Evolutionary conservation across 108 stramenopile genomes (phyloP), one percentile per base, ranked within the genome.

Genomic region (Craspedostauros australis): DNA sequence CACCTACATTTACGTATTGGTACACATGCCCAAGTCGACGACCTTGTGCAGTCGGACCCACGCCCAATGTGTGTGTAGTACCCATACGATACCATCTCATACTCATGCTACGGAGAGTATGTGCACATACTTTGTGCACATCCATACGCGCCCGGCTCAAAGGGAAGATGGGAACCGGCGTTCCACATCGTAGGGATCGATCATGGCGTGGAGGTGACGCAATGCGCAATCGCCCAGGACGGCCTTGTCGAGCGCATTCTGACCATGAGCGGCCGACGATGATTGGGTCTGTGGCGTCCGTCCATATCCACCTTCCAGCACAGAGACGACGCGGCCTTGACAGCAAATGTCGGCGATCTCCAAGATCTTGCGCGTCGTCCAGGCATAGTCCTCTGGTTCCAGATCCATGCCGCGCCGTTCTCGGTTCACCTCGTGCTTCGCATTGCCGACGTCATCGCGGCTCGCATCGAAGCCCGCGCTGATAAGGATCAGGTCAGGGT

Each of bases 391-490:
- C 46, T 92, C 84, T 7, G 91, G 86, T 46, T 76, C 82, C 16
- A 92, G 66, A 54, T 93, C 86, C 14, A 88, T 60, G 9, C 86
- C 91, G 68, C 79, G 73, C n/a, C 64, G 65, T 55, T 88, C 71
- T 39, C 64, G 79, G 2, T 66, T 80, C 8, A 58, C 45, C 44
- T 75, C 76, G 59, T 92, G 91, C 26, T 80, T 70, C 23, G 91
- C 91, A 70, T 93, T 93, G 9, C 87, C 87, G 24, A 88, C 85
- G 61, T 96, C 95, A 31, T 83, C 82, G 37, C 76, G 79, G 47
- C 82, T 81, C 20, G 95, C 96, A 68, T 99, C 98, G 71, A 99
- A 99, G 12, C 98, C 98, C 9, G 96, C 91, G 46, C 91, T 94
- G 63, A 99, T 79, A 36, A 99, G 57, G 56, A 97, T 90, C 9